phyloP scores from a whole-genome alignment of 225 moss, liverwort and hornwort species.

The Asterella californica region DNA sequence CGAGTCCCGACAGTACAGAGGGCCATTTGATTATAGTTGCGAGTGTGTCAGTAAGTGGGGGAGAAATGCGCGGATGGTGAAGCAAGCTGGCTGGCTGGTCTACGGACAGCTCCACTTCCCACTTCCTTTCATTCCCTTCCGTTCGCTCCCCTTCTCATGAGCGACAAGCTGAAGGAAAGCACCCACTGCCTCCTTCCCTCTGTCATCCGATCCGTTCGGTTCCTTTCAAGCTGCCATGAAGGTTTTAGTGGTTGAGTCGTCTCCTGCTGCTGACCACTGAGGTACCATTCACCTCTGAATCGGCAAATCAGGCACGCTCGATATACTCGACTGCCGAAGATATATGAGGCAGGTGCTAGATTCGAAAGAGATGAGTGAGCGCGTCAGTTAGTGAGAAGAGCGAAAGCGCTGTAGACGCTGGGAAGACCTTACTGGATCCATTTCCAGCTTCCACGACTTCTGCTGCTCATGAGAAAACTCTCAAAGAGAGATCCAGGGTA shows the following conservation, averaged over 20 bases:
- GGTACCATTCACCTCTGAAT: neutral
- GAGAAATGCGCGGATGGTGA: neutral
- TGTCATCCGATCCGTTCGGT: neutral
- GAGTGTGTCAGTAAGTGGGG: constrained; percentile 3
- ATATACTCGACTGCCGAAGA: neutral
- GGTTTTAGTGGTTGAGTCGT: neutral
- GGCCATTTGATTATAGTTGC: neutral
- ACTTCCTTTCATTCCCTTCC: neutral
- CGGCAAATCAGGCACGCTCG: neutral
- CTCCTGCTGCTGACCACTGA: neutral
- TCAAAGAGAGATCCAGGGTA: no score
- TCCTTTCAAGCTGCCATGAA: neutral
- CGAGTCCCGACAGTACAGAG: neutral
- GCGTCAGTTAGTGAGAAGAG: neutral
- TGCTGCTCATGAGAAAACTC: no score
- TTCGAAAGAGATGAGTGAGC: neutral
- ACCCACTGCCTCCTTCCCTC: neutral
- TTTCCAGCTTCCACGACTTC: no score
- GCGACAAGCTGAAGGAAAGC: neutral
- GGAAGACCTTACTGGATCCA: neutral
- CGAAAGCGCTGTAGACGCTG: neutral
- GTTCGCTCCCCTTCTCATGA: neutral
- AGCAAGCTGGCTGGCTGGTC: neutral
- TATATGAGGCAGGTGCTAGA: neutral
- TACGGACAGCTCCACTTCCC: neutral